Conservation (phyloP, 805 yeast genomes). For the Monosporozyma aerobia region DNA sequence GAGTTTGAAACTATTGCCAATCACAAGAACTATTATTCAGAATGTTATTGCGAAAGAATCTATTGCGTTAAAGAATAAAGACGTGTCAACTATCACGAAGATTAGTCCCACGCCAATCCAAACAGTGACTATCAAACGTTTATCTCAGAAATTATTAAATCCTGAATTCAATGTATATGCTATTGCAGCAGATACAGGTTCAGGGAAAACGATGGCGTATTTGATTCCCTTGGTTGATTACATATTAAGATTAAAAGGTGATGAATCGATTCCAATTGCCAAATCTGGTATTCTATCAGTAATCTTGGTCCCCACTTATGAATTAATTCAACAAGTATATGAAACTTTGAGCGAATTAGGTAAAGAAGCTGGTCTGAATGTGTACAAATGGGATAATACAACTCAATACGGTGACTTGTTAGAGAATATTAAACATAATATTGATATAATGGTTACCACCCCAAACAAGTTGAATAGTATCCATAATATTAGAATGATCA, state of each 20-base stretch:
- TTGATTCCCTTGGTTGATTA: slow-evolving; percentile 65
- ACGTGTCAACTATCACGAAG: background rate
- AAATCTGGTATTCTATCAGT: slow-evolving; percentile 54
- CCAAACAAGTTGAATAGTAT: slow-evolving; percentile 57
- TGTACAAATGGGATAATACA: slow-evolving; percentile 55
- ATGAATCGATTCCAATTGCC: slow-evolving; percentile 21
- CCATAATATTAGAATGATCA: slow-evolving; percentile 28
- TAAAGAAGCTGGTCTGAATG: slow-evolving; percentile 33
- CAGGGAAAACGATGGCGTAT: slow-evolving; percentile 94
- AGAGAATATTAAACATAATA: slow-evolving; percentile 39
- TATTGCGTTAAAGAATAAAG: slow-evolving; percentile 23
- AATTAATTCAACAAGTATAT: slow-evolving; percentile 73
- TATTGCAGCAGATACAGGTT: slow-evolving; percentile 93
- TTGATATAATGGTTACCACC: slow-evolving; percentile 78
- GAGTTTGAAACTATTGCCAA: slow-evolving; percentile 58
- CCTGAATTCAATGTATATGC: slow-evolving; percentile 52
- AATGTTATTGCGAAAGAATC: slow-evolving; percentile 44
- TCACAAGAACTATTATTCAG: slow-evolving; percentile 51
- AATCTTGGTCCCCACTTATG: slow-evolving; percentile 83
- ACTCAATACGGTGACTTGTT: slow-evolving; percentile 46
- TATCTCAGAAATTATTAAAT: slow-evolving; percentile 28
- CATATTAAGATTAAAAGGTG: slow-evolving; percentile 48
- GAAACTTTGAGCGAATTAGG: slow-evolving; percentile 27
- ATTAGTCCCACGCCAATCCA: slow-evolving; percentile 73
- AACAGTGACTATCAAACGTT: slow-evolving; percentile 49